Conservation (phyloP, 345 rosid genomes). For the Bruguiera sexangula region DNA sequence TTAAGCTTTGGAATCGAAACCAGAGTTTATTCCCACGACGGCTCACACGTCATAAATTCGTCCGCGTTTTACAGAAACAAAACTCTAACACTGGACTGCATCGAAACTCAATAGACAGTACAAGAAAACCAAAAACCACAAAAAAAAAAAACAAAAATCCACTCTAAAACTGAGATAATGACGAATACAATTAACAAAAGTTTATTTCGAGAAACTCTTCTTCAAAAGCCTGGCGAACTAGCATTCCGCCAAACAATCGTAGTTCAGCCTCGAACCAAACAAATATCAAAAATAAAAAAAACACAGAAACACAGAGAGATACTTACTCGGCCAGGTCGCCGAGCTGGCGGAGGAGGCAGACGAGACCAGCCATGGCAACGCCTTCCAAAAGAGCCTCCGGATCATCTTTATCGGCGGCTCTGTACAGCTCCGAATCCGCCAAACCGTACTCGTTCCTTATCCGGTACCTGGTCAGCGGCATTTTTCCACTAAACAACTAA, state of each 20-base stretch:
- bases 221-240: neutral
- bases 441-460: slow-evolving; percentile 79
- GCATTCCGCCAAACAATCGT: slow-evolving; percentile 12
- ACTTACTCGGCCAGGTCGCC: no score
- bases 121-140: neutral
- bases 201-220: neutral
- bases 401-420: slow-evolving; percentile 84
- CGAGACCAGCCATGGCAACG: slow-evolving; percentile 97
- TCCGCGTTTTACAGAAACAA: neutral
- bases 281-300: slow-evolving; percentile 4
- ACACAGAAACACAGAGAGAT: no score
- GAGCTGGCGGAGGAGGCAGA: no score
- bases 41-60: neutral
- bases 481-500: slow-evolving; percentile 19
- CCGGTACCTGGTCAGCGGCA: slow-evolving; percentile 91
- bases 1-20: slow-evolving; percentile 9
- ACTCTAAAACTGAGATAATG: neutral
- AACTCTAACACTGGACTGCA: neutral
- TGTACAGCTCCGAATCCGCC: slow-evolving; percentile 92
- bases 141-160: neutral
- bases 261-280: slow-evolving; percentile 15
- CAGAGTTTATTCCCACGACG: neutral
- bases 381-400: slow-evolving; percentile 95
- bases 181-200: neutral
- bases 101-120: neutral